Base-by-base conservation (phyloP, 2,329 filamentous ascomycete species). In the Claviceps pazoutovae region DNA sequence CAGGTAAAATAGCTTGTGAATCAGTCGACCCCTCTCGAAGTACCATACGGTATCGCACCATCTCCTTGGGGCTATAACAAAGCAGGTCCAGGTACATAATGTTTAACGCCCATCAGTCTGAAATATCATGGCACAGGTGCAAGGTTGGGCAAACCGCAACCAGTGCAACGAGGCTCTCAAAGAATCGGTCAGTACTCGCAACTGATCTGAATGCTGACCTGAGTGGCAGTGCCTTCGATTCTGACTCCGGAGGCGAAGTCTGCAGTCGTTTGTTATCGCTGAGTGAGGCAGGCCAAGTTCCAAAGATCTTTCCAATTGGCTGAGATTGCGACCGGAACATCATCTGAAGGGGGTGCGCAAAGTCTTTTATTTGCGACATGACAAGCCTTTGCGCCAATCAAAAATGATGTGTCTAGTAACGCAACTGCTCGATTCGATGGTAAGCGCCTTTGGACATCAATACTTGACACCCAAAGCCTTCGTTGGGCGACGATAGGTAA, bases 361-460 rank as follows among this genome's bases (percentile, higher is more conserved):
- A 16, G 36, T 43, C 37, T 44, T 49, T 42, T 43, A 48, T 41
- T 50, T 23, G 46, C 47, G 51, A 55, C 49, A 51, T 54, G 51
- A 53, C 52, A 51, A 46, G 46, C 38, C 17, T 49, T 50, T 41
- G 50, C 46, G 38, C 57, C 58, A 59, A 59, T 59, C 57, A 55
- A 39, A 36, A 14, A 42, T 26, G 23, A 23, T 17, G 21, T 7
- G 41, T 14, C 21, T 38, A 48, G 44, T 43, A 53, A 48, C 45
- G 52, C 48, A 45, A 34, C 42, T 49, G 48, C 51, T 45, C 48
- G 52, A 58, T 59, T 58, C 55, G 55, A 57, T 50, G 48, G 50
- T 52, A 47, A 44, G 47, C 50, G 54, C 47, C 47, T 55, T 60
- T 60, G 58, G 58, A 60, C 58, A 60, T 57, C 57, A 60, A 59